phyloP scores from a whole-genome alignment of 768 basidiomycete species.

The Lyophyllum decastes region DNA sequence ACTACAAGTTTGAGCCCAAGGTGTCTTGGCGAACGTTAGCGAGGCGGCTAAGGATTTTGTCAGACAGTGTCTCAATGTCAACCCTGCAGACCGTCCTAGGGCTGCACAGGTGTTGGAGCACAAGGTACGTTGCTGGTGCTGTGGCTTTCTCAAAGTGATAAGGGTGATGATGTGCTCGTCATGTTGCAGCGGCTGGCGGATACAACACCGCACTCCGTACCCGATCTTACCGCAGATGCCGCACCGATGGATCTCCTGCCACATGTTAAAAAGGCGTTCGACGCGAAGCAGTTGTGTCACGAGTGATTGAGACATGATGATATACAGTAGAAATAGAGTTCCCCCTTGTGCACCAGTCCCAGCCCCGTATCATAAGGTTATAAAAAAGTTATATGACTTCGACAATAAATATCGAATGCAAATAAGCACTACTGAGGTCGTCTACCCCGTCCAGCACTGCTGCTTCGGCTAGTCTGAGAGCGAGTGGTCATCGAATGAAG shows the following conservation, averaged over 20 bases:
- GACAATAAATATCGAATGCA: too few species aligned
- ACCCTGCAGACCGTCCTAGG: conserved; percentile 77
- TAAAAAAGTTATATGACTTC: too few species aligned
- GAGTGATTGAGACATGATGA: too few species aligned
- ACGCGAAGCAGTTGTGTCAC: conserved; percentile 88
- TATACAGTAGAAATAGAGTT: too few species aligned
- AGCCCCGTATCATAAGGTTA: too few species aligned
- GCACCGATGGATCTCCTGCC: conserved; percentile 78
- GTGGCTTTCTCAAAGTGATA: too few species aligned
- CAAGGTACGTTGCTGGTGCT: conserved; percentile 38
- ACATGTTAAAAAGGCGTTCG: conserved; percentile 85
- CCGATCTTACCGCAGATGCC: conserved; percentile 58
- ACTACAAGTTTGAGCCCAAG: conserved; percentile 80
- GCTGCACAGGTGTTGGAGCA: conserved; percentile 75
- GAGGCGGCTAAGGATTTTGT: conserved; percentile 86
- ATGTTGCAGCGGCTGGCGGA: conserved; percentile 69
- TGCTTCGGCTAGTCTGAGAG: neutral
- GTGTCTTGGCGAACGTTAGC: conserved; percentile 88
- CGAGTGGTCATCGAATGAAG: neutral
- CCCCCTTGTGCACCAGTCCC: too few species aligned
- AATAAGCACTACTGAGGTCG: too few species aligned
- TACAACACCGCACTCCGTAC: conserved; percentile 68
- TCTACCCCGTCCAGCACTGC: neutral
- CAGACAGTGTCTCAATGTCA: conserved; percentile 76
- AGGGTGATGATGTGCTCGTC: neutral